Base-by-base conservation (phyloP, 2,329 filamentous ascomycete genomes). In the Ceratocystis smalleyi region DNA sequence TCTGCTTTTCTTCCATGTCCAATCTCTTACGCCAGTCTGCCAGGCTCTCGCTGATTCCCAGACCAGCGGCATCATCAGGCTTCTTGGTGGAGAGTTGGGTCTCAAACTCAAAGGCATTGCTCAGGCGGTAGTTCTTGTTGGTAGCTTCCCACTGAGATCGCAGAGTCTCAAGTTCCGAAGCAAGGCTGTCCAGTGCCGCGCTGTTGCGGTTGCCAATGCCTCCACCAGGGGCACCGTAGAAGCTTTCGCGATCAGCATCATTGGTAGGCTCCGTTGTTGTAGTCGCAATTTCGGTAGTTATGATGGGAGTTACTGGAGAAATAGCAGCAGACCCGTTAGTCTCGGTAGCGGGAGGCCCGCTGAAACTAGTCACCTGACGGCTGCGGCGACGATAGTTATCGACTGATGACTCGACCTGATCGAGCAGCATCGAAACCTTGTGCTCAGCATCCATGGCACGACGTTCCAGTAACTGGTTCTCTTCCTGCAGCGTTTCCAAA, bases 121-220 rank as follows among this genome's bases (percentile, higher is more conserved):
- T 95, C 55, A 96, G 77, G 27, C 94, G 87, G 74, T 97, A 96
- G 71, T 89, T 95, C 75, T 95, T 94, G 76, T 92, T 96, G 12
- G 91, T 96, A 47, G 87, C 89, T 76, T 97, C 91, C 94, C 94
- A 99, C 70, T 96, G 91, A 62, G 80, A 89, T 62, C 92, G 84
- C 59, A 99, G 79, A 12, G 89, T 88, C 73, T 99, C 94, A 6
- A 99, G 83, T 76, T 99, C 94, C 68, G 84, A 90, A 10, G 94
- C 92, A 27, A 99, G 82, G 68, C 87, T 94, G 74, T 99, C 94
- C 22, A 99, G 81, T 2, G 91, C 92, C 69, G 76, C 78, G 70
- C 81, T 83, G 72, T 83, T 81, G 68, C 82, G 77, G 62, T 75
- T 77, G 64, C 82, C 77, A 43, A 73, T 70, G 24, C 71, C 73